Conservation (phyloP, 495 filamentous ascomycete species). For the Penicillium parvum region DNA sequence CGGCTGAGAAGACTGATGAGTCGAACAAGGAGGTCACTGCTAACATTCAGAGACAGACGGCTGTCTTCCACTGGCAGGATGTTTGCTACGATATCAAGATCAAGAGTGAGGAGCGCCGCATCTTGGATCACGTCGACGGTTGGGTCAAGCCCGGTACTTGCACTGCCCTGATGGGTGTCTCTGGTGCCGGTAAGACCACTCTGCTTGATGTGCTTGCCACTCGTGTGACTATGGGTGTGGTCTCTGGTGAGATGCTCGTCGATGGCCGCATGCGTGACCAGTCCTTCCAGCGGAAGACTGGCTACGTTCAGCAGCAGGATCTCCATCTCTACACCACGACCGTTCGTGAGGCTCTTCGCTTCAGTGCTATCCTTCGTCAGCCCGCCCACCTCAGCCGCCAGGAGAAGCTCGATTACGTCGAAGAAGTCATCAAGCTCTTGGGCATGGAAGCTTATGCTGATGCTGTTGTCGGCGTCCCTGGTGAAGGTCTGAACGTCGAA, state of each 20-base stretch:
- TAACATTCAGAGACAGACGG: conserved; percentile 53
- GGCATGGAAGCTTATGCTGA: conserved; percentile 85
- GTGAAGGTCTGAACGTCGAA: conserved; percentile 83
- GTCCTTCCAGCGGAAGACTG: conserved; percentile 86
- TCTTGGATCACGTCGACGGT: conserved; percentile 61
- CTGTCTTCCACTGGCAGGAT: conserved; percentile 78
- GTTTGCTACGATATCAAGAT: conserved; percentile 69
- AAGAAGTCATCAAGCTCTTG: conserved; percentile 87
- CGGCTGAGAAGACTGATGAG: conserved; percentile 42
- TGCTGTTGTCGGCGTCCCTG: conserved; percentile 81
- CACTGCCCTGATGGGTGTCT: conserved; percentile 59
- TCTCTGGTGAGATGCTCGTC: conserved; percentile 50
- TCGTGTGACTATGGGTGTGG: conserved; percentile 45
- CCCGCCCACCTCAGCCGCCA: conserved; percentile 60
- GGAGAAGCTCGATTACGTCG: conserved; percentile 86
- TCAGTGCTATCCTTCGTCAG: conserved; percentile 80
- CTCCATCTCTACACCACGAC: conserved; percentile 78
- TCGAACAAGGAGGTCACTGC: conserved; percentile 30
- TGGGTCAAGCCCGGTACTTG: conserved; percentile 64
- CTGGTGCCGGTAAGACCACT: conserved; percentile 57
- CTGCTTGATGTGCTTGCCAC: conserved; percentile 44
- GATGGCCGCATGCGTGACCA: conserved; percentile 54
- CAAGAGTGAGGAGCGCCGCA: conserved; percentile 52
- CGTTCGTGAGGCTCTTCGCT: conserved; percentile 75
- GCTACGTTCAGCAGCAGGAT: conserved; percentile 96